Evolutionary conservation across 345 rosid species (phyloP), one percentile per base, ranked within the genome.

Genomic region (Eucalyptus marginata): DNA sequence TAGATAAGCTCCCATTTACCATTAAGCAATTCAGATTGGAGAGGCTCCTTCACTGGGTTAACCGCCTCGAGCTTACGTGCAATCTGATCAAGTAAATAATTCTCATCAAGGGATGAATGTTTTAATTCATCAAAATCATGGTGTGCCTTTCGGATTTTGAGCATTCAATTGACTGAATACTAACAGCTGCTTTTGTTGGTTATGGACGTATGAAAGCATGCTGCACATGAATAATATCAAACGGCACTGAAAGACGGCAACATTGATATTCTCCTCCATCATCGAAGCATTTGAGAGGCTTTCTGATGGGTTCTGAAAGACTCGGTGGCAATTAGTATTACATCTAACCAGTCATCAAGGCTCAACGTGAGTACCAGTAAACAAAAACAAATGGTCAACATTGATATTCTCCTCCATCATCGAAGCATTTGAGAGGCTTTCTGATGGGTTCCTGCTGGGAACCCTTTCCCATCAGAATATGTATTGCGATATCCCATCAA

Each of bases 1-100:
- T 95, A 96, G 80, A 97, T 90, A 87, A 97, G 99, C 93, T 97
- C 98, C 98, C 99, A 96, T 91, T 97, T 96, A 36, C 99, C 98
- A 94, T 94, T 93, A 18, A 96, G 46, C 58, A 96, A 92, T 86
- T 91, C 93, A 84, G 98, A 96, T 83, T 96, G 96, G 50, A 97
- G 88, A 44, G 97, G 98, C 92, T 93, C 95, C 93, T 94, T 96
- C 6, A 92, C 93, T 27, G 95, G 95, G 92, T 90, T 96, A 40
- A 93, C 96, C 58, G 94, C 96, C 94, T 96, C 99, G 87, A 97
- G 97, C 76, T 96, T 91, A 49, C 95, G 93, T 1, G 96, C 98
- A 91, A 96, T 91, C 99, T 95, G 91, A 90, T 86, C 86, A 89
- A 0, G 62, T 51, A 52, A 52, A 49, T 24, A 31, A 36, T 76